These are phyloP conservation scores for Lotus japonicus DNA, from an alignment of 306 rosid genomes.

Conservation along the genomic window DNA sequence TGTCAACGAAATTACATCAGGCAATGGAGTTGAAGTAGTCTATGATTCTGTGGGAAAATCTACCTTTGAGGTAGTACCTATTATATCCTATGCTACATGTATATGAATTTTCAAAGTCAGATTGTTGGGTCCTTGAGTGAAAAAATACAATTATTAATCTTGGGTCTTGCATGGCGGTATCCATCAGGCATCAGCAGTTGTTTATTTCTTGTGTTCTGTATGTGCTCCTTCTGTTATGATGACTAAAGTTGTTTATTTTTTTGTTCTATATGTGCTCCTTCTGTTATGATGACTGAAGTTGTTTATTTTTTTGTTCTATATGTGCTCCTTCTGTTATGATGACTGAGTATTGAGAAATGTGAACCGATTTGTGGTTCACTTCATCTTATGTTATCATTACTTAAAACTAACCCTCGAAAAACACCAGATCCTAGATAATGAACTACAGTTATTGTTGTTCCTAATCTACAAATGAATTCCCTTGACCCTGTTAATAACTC, in stretches of 20 bases:
- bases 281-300: not conserved
- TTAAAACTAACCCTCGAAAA: not conserved
- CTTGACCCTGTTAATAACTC: not conserved
- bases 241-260: not conserved
- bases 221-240: not conserved
- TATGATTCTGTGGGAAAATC: conserved; percentile 82
- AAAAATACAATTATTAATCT: no score
- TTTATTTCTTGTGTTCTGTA: not conserved
- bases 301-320: not conserved
- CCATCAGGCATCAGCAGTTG: not conserved
- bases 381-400: not conserved
- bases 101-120: not conserved
- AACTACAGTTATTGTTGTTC: not conserved
- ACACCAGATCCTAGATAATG: not conserved
- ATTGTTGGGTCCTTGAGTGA: not conserved
- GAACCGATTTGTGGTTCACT: not conserved
- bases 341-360: not conserved
- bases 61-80: conserved; percentile 54
- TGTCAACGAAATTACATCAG: conserved; percentile 61
- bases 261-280: not conserved
- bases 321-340: not conserved
- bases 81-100: not conserved
- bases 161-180: not conserved
- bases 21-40: conserved; percentile 75
- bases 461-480: not conserved